Base-by-base conservation (phyloP, 2,329 filamentous ascomycete species). In the Penicillium vulpinum region DNA sequence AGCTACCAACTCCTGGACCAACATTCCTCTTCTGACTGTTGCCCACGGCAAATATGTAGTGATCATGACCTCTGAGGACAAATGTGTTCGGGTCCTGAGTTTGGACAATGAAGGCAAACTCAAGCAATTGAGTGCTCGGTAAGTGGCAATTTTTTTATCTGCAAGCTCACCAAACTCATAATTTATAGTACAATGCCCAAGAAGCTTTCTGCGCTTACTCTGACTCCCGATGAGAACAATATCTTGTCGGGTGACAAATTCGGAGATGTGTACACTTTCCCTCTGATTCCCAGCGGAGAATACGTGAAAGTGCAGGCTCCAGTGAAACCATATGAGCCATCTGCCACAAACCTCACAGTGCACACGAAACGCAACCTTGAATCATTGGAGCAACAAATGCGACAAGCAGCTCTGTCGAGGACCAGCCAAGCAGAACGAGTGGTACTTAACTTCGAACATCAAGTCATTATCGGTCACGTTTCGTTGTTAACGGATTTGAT, bases 211-310 rank as follows among this genome's bases (percentile, higher is more conserved):
- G 86, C 89, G 35, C 79, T 97, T 56, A 78, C 83, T 50, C 76
- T 97, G 51, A 86, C 88, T 8, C 78, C 84, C 38, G 88, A 92
- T 70, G 82, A 85, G 60, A 80, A 82, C 41, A 89, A 86, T 9
- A 90, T 99, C 61, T 76, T 97, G 56, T 87, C 85, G 60, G 93
- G 87, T 51, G 94, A 99, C 79, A 99, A 99, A 75, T 97, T 97
- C 69, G 94, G 94, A 63, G 94, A 99, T 73, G 93, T 97, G 59
- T 97, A 96, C 76, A 85, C 90, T 11, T 77, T 99, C 8, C 93
- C 94, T 15, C 80, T 97, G 3, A 72, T 91, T 43, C 74, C 72
- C 7, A 69, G 67, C 28, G 67, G 70, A 24, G 67, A 65, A 59
- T 69, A 36, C 75, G 80, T 13, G 66, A 73, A 68, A 57, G 41